These are phyloP conservation scores for Camellia japonica DNA, from an alignment of 148 eudicot genomes.

Conservation along the genomic window DNA sequence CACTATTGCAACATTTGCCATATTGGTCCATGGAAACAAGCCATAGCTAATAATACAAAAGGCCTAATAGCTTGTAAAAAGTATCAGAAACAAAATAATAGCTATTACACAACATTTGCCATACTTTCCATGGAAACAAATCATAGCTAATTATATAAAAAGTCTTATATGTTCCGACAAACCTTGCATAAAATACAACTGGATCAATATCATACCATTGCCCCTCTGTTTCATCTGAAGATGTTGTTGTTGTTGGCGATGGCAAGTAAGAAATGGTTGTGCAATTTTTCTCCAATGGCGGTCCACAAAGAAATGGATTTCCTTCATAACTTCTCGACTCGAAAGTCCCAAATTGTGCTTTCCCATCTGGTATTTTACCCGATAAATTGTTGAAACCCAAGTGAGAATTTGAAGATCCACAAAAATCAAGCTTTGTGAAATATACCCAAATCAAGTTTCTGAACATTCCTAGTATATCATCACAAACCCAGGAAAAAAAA, in stretches of 20 bases:
- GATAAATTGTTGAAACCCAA: neutral
- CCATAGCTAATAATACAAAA: too few relatives aligned
- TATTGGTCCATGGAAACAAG: too few relatives aligned
- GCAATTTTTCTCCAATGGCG: too few relatives aligned
- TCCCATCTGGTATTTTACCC: neutral
- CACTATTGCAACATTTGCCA: too few relatives aligned
- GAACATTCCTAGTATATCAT: too few relatives aligned
- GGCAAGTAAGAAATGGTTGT: neutral
- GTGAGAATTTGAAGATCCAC: too few relatives aligned
- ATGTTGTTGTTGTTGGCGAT: neutral
- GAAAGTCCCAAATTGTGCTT: neutral
- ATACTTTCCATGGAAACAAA: too few relatives aligned
- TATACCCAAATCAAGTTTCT: neutral
- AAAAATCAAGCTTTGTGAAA: too few relatives aligned
- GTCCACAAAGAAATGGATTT: neutral
- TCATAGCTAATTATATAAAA: too few relatives aligned
- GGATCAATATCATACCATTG: constrained; percentile 3
- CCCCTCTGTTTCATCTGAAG: neutral
- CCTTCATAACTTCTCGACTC: neutral
- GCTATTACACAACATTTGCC: neutral
- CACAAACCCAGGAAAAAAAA: too few relatives aligned
- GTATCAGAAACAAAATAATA: neutral
- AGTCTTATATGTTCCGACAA: neutral
- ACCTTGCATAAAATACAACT: neutral
- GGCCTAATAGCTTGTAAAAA: neutral